Evolutionary conservation across 2,329 filamentous ascomycete species (phyloP).

Genomic region (Coniochaeta pulveracea): DNA sequence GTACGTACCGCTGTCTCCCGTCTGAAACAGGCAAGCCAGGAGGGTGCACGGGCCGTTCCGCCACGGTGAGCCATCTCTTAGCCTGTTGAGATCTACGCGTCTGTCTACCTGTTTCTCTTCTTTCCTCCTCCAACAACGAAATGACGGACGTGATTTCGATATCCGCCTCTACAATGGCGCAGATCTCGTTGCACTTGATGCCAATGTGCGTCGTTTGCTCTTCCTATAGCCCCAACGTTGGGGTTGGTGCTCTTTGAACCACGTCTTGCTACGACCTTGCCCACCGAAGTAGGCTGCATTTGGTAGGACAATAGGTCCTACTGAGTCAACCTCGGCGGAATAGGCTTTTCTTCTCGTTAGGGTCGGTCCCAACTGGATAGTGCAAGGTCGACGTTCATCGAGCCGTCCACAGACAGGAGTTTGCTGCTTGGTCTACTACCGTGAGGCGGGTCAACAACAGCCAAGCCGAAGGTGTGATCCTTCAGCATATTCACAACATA

Average conservation of each 20-base stretch:
- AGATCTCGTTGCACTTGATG: slow-evolving; percentile 2
- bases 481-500: too few relatives aligned
- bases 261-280: slow-evolving; percentile 14
- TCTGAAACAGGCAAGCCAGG: too few relatives aligned
- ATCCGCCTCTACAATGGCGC: slow-evolving; percentile 7
- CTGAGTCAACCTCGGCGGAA: neutral
- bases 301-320: slow-evolving; percentile 5
- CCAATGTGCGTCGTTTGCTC: slow-evolving; percentile 4
- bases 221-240: slow-evolving; percentile 38
- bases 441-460: too few relatives aligned
- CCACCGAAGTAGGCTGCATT: slow-evolving; percentile 12
- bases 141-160: slow-evolving; percentile 8
- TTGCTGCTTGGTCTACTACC: too few relatives aligned
- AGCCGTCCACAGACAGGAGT: too few relatives aligned
- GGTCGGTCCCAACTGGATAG: too few relatives aligned
- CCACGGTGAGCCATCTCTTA: too few relatives aligned
- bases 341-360: slow-evolving; percentile 5
- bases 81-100: too few relatives aligned
- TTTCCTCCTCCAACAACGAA: slow-evolving; percentile 4
- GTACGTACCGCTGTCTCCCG: too few relatives aligned
- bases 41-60: too few relatives aligned
- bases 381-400: too few relatives aligned
- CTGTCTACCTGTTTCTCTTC: slow-evolving; percentile 5
- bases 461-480: too few relatives aligned
- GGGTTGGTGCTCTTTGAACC: slow-evolving; percentile 32